These are phyloP conservation scores for Brachypodium distachyon DNA, from an alignment of 202 grass and related monocot genomes.

Conservation along the genomic window DNA sequence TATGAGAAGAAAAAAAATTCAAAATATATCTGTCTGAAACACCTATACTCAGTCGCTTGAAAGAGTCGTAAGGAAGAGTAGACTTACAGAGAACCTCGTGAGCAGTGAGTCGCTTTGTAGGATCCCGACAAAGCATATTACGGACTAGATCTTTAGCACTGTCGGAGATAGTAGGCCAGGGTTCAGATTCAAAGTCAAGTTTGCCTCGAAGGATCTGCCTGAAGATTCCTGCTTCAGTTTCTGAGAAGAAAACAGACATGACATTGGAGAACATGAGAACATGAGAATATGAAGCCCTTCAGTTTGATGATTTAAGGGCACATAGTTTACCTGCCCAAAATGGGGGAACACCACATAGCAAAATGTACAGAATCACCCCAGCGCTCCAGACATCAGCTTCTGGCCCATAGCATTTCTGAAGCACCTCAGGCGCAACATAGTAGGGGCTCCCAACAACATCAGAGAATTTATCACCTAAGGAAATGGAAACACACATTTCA, in stretches of 20 bases:
- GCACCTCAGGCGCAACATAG: conserved; percentile 96
- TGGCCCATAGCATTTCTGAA: conserved; percentile 89
- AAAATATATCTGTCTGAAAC: background rate
- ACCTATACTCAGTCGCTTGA: background rate
- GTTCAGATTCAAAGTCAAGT: conserved; percentile 95
- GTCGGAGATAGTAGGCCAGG: conserved; percentile 92
- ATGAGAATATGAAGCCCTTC: background rate
- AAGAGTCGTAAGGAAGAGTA: background rate
- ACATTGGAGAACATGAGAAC: conserved; percentile 1
- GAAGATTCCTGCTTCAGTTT: conserved; percentile 96
- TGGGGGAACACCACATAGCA: conserved; percentile 85
- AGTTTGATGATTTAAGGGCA: background rate
- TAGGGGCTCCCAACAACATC: conserved; percentile 97
- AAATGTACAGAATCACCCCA: conserved; percentile 94
- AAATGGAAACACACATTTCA: conserved; percentile 2
- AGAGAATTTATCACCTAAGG: conserved; percentile 73
- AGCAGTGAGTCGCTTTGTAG: conserved; percentile 63
- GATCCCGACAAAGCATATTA: conserved; percentile 87
- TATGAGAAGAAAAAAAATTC: background rate
- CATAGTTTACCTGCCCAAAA: conserved; percentile 91
- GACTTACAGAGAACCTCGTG: conserved; percentile 96
- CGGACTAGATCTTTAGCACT: conserved; percentile 92
- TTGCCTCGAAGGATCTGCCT: conserved; percentile 88
- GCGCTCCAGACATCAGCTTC: conserved; percentile 99
- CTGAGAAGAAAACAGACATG: conserved; percentile 33